phyloP scores from a whole-genome alignment of 495 filamentous ascomycete species.

The Penicillium chermesinum region DNA sequence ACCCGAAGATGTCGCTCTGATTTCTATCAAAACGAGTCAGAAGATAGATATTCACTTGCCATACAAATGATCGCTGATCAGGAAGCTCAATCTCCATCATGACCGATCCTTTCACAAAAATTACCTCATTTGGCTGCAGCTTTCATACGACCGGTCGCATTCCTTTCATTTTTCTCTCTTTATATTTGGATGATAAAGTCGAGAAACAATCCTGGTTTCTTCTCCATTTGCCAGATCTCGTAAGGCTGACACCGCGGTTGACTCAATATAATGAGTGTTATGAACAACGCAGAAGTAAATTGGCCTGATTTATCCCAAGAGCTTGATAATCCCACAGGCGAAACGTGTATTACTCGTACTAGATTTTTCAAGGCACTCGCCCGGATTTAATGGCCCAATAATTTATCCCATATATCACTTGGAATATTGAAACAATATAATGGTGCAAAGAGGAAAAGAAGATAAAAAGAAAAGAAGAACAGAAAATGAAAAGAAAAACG shows the following conservation, averaged over 20 bases:
- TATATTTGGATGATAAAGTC: slow-evolving; percentile 1
- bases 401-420: too few species aligned
- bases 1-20: slow-evolving; percentile 2
- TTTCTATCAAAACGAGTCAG: not conserved
- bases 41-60: not conserved
- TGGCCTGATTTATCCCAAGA: too few species aligned
- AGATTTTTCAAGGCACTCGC: too few species aligned
- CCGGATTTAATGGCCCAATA: too few species aligned
- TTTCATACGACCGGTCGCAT: not conserved
- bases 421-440: too few species aligned
- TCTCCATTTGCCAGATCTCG: slow-evolving; percentile 4
- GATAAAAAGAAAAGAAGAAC: too few species aligned
- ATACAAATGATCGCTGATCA: slow-evolving; percentile 4
- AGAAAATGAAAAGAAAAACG: too few species aligned
- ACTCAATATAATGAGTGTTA: too few species aligned
- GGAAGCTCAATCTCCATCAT: slow-evolving; percentile 6
- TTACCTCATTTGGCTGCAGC: slow-evolving; percentile 5
- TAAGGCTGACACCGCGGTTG: slow-evolving; percentile 4
- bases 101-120: slow-evolving; percentile 7
- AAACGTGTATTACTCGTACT: too few species aligned
- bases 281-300: too few species aligned
- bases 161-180: slow-evolving; percentile 1
- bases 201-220: slow-evolving; percentile 1
- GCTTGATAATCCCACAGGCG: too few species aligned
- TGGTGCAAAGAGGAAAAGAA: too few species aligned